Conservation (phyloP, 2,329 filamentous ascomycete genomes). For the Colletotrichum incanum region DNA sequence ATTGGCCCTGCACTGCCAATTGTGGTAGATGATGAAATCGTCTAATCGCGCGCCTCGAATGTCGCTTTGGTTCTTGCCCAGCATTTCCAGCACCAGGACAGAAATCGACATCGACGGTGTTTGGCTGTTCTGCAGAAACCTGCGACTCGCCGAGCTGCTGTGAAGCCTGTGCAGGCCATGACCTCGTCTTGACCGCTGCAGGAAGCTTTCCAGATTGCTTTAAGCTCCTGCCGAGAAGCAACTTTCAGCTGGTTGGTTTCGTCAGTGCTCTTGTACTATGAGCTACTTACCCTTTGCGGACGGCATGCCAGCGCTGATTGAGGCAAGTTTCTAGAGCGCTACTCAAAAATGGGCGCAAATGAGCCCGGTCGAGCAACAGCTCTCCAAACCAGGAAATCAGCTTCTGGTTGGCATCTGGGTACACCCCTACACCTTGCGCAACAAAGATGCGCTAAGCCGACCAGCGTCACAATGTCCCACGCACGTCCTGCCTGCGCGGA, state of each 20-base stretch:
- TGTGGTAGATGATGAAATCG: constrained; percentile 27
- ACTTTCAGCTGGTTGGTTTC: constrained; percentile 6
- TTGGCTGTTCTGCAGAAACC: constrained; percentile 43
- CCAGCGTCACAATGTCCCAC: constrained; percentile 24
- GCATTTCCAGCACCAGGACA: neutral
- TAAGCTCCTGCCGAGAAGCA: constrained; percentile 9
- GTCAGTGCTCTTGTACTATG: neutral
- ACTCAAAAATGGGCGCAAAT: constrained; percentile 35
- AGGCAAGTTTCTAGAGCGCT: constrained; percentile 42
- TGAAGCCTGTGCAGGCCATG: constrained; percentile 1
- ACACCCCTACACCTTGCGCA: constrained; percentile 38
- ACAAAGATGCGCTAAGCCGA: constrained; percentile 23
- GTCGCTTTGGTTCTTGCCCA: constrained; percentile 12
- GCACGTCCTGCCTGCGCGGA: constrained; percentile 16
- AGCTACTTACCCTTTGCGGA: constrained; percentile 35
- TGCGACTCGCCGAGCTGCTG: constrained; percentile 41
- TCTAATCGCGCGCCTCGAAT: constrained; percentile 22
- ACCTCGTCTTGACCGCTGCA: constrained; percentile 20
- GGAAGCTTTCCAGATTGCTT: constrained; percentile 13
- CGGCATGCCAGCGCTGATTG: constrained; percentile 41
- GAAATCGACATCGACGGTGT: constrained; percentile 46
- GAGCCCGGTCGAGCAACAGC: constrained; percentile 27
- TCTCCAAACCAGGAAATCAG: constrained; percentile 43
- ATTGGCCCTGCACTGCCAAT: constrained; percentile 19
- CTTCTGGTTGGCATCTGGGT: constrained; percentile 33